Percentiles rank a stretch among this genome's conserved stretches.
phyloP scores from a whole-genome alignment of 2,329 filamentous ascomycete species.

The Ophiostoma tasmaniense region DNA sequence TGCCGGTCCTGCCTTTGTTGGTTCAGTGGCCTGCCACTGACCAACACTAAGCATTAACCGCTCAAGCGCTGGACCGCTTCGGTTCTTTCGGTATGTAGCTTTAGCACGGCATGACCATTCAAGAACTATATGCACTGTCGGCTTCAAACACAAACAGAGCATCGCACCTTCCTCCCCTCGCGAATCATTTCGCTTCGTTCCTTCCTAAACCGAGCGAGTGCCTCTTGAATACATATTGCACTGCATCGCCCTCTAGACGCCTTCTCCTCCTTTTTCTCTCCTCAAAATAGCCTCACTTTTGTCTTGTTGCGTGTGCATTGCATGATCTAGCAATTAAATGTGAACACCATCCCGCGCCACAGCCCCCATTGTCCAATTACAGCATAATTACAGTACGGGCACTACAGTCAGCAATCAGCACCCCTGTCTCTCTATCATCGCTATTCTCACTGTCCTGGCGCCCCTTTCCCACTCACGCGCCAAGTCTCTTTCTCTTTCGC shows the following conservation, averaged over 20 bases:
- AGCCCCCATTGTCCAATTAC: not conserved
- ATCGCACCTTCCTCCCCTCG: not conserved
- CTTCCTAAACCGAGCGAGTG: not conserved
- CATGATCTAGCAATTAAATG: not conserved
- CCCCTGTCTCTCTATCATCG: not conserved
- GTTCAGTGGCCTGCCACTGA: not conserved
- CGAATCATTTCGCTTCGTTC: not conserved
- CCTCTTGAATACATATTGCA: not conserved
- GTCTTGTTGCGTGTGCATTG: not conserved
- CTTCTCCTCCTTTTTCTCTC: not conserved
- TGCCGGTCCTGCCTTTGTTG: not conserved
- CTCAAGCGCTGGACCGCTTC: not conserved
- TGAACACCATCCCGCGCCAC: not conserved
- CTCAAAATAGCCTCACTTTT: not conserved
- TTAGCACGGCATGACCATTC: not conserved
- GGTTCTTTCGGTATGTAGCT: not conserved
- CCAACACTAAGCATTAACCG: not conserved
- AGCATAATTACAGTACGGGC: not conserved
- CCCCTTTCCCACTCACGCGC: constrained; percentile 1
- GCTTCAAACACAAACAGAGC: not conserved
- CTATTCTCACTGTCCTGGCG: not conserved
- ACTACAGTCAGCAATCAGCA: not conserved
- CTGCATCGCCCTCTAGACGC: not conserved
- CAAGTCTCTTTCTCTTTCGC: not conserved
- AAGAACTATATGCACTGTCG: not conserved